Evolutionary conservation across 2,329 filamentous ascomycete genomes (phyloP).

Genomic region (Allantophomopsis lycopodina): DNA sequence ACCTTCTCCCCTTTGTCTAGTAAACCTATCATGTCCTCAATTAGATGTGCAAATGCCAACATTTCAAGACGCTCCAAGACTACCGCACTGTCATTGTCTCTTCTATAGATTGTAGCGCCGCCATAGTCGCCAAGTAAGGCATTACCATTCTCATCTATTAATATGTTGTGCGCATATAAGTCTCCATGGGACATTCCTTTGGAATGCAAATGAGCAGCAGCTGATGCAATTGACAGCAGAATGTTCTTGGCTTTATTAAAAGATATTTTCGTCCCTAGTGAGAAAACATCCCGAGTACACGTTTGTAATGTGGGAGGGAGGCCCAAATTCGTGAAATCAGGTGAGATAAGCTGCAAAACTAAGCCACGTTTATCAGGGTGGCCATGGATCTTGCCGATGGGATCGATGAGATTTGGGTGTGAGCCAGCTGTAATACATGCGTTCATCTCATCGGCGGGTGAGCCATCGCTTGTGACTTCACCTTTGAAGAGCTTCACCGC

Average conservation of each 20-base stretch:
- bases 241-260: conserved; percentile 20
- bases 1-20: conserved; percentile 10
- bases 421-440: conserved; percentile 29
- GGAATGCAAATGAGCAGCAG: conserved; percentile 27
- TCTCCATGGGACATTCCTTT: conserved; percentile 30
- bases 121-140: conserved; percentile 33
- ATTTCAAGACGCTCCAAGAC: conserved; percentile 29
- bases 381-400: conserved; percentile 27
- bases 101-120: conserved; percentile 29
- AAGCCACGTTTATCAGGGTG: conserved; percentile 27
- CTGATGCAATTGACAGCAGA: conserved; percentile 25
- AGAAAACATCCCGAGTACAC: conserved; percentile 31
- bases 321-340: conserved; percentile 26
- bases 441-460: conserved; percentile 32
- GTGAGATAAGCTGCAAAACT: conserved; percentile 31
- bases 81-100: conserved; percentile 8
- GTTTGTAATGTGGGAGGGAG: conserved; percentile 27
- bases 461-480: conserved; percentile 30
- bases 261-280: conserved; percentile 16
- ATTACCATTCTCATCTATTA: conserved; percentile 24
- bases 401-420: conserved; percentile 29
- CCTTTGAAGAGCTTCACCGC: conserved; percentile 34
- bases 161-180: conserved; percentile 32
- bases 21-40: conserved; percentile 28
- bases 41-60: conserved; percentile 30